Conservation (phyloP, 169 alveolate genomes). For the Babesia divergens region DNA sequence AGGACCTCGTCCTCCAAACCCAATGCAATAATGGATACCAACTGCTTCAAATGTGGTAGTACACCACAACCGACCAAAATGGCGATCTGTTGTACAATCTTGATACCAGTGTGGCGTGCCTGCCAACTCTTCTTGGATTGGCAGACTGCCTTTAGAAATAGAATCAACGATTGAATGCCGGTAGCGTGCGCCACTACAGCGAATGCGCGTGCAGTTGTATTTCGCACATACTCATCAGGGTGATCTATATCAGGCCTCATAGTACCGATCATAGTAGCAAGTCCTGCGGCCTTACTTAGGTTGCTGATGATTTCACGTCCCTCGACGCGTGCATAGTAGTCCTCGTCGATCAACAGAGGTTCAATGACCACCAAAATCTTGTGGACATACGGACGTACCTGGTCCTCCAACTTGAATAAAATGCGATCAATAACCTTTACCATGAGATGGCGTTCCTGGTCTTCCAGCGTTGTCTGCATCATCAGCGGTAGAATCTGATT, state of each 20-base stretch:
- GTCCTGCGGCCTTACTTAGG: conserved; percentile 95
- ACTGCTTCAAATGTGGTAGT: conserved; percentile 95
- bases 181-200: conserved; percentile 99
- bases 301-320: conserved; percentile 97
- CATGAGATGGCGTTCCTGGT: conserved; percentile 97
- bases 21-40: conserved; percentile 95
- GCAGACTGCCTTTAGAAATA: conserved; percentile 98
- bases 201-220: conserved; percentile 97
- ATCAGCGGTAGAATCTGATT: conserved; percentile 96
- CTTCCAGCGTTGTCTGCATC: conserved; percentile 96
- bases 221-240: conserved; percentile 98
- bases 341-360: conserved; percentile 98
- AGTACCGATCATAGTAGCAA: conserved; percentile 99
- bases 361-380: conserved; percentile 97
- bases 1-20: conserved; percentile 95
- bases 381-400: conserved; percentile 98
- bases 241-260: conserved; percentile 99
- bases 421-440: conserved; percentile 98
- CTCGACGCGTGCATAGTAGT: conserved; percentile 98
- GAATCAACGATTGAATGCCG: conserved; percentile 96
- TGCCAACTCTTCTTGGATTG: conserved; percentile 96
- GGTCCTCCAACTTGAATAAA: conserved; percentile 92
- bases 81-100: conserved; percentile 96
- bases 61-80: conserved; percentile 97
- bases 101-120: conserved; percentile 99